Evolutionary conservation across 768 basidiomycete genomes (phyloP), one percentile per base, ranked within the genome.

Genomic region (Crepidotus variabilis): DNA sequence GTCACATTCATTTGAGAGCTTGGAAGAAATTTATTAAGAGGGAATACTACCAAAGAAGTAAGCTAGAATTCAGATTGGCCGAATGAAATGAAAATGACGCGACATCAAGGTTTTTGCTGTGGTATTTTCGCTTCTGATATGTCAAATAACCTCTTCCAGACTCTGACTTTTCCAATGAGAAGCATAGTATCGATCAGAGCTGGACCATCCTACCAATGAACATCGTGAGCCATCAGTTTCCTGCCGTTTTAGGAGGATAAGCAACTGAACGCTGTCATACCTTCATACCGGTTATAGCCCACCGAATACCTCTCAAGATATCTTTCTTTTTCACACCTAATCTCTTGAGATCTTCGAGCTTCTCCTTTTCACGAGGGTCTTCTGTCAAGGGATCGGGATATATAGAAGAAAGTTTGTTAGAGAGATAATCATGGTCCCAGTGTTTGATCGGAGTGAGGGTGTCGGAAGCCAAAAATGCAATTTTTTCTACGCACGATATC

Each of bases 221-320:
- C 53, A 11, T 6, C 51, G 47, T 34, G 24, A 49, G 56, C 46
- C 23, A 35, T 56, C 6, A 53, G 28, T 16, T 32, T 51, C 24
- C 22, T 2, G 48, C 39, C 20, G 20, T 22, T 9, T 47, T n/a
- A 2, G 34, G 14, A 28, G 46, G 35, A 18, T 32, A 35, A 22
- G 20, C 28, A 8, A 28, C 3, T 28, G 28, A 28, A 28, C 28
- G 28, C 8, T 48, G 13, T 33, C 78, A n/a, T 55, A 88, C 94
- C 83, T 90, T 93, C 74, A 85, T 82, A 1, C 87, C 94, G 1
- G 88, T 94, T 61, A 97, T 67, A 2, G 88, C 89, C 65, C 90
- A 83, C 52, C 95, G 72, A 51, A 96, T 69, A 0, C 83, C 79
- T 1, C 80, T 86, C 85, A 94, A 87, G 61, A 92, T 83, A 20